Evolutionary conservation across 306 rosid genomes (phyloP).

Genomic region (Cajanus cajan): DNA sequence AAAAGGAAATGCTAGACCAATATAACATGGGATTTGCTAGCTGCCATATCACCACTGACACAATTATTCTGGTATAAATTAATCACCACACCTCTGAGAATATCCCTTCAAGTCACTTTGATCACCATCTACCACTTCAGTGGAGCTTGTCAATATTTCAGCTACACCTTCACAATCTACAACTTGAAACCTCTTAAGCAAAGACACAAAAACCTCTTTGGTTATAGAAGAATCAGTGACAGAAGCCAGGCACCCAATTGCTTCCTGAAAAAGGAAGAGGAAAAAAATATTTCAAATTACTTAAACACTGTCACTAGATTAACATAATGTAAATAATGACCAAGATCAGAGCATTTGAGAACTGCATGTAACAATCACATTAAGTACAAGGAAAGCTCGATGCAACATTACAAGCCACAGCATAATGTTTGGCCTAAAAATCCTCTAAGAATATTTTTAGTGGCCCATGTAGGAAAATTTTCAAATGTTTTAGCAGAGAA

Average conservation of each 20-base stretch:
- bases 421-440: not conserved
- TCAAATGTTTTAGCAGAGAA: conserved; percentile 17
- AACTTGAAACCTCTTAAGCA: conserved; percentile 54
- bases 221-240: conserved; percentile 66
- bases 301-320: not conserved
- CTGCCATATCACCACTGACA: not conserved
- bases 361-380: not conserved
- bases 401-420: not conserved
- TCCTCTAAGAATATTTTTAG: conserved; percentile 5
- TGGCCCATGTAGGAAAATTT: not conserved
- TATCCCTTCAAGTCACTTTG: conserved; percentile 45
- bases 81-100: conserved; percentile 52
- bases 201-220: conserved; percentile 51
- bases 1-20: not conserved
- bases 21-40: not conserved
- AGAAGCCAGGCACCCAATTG: conserved; percentile 84
- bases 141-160: conserved; percentile 36
- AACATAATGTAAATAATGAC: conserved; percentile 14
- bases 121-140: conserved; percentile 31
- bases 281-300: not conserved
- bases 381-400: conserved; percentile 15
- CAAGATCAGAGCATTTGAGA: not conserved
- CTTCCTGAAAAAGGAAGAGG: conserved; percentile 57
- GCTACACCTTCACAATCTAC: conserved; percentile 44
- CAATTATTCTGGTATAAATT: not conserved